Conservation (phyloP, 306 rosid species). For the Cotoneaster glaucophyllus region DNA sequence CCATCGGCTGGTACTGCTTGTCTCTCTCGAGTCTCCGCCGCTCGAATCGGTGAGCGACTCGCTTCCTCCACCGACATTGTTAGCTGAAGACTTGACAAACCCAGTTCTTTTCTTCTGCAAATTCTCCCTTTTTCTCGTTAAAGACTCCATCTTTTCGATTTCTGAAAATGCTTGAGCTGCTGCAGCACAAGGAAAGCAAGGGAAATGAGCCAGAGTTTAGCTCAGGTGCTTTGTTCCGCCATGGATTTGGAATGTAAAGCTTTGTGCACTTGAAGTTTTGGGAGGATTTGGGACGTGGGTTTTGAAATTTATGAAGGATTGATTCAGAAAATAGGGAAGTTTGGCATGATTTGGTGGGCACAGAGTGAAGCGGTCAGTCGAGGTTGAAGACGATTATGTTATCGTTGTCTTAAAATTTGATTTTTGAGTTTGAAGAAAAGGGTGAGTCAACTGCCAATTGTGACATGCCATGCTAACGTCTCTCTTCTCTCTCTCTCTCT, state of each 20-base stretch:
- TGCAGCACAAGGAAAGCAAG: slow-evolving; percentile 25
- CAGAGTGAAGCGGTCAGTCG: neutral
- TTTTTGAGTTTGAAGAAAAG: slow-evolving; percentile 22
- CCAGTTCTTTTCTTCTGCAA: slow-evolving; percentile 34
- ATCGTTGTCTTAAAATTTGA: neutral
- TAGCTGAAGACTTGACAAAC: slow-evolving; percentile 20
- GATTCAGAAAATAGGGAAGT: neutral
- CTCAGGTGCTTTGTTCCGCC: slow-evolving; percentile 13
- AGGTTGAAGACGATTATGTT: neutral
- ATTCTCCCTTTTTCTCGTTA: slow-evolving; percentile 28
- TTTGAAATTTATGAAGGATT: neutral
- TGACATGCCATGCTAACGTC: slow-evolving; percentile 61
- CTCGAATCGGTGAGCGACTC: slow-evolving; percentile 58
- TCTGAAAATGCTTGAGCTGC: slow-evolving; percentile 26
- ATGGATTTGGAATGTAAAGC: slow-evolving; percentile 13
- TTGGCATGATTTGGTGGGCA: slow-evolving; percentile 13
- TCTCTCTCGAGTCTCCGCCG: slow-evolving; percentile 40
- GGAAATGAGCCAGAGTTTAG: slow-evolving; percentile 25
- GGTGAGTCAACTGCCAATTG: slow-evolving; percentile 22
- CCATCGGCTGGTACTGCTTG: slow-evolving; percentile 46
- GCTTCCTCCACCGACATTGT: slow-evolving; percentile 18
- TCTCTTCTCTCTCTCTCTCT: slow-evolving; percentile 18
- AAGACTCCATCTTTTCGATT: slow-evolving; percentile 53
- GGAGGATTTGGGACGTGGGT: neutral
- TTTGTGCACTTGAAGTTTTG: neutral